These are phyloP conservation scores for Alternaria dauci DNA, from an alignment of 2,329 filamentous ascomycete genomes.

Conservation along the genomic window DNA sequence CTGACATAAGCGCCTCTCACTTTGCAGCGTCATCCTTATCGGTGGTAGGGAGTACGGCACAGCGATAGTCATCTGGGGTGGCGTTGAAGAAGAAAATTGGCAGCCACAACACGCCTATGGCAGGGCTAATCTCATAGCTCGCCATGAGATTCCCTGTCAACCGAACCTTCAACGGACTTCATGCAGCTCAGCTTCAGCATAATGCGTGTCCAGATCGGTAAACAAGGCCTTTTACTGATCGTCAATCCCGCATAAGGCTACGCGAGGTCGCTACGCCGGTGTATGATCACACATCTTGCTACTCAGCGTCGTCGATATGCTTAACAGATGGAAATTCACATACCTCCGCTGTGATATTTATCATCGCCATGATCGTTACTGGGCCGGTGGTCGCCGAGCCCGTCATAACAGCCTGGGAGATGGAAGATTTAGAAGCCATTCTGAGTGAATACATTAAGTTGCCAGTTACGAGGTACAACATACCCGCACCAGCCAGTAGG, in stretches of 20 bases:
- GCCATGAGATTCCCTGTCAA: neutral
- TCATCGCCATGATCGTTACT: neutral
- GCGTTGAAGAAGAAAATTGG: too few species aligned
- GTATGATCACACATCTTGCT: too few species aligned
- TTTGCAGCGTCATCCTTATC: too few species aligned
- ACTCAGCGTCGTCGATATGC: too few species aligned
- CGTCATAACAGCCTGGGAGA: neutral
- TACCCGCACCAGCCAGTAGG: neutral
- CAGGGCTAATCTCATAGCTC: fast-evolving
- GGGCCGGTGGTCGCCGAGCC: neutral
- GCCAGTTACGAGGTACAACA: neutral
- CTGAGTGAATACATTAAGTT: neutral
- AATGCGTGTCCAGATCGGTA: too few species aligned
- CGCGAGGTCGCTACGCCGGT: too few species aligned
- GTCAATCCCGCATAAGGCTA: too few species aligned
- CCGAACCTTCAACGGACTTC: neutral
- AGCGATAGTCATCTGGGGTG: too few species aligned
- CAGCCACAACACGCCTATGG: neutral
- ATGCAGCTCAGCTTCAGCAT: too few species aligned
- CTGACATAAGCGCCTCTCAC: neutral
- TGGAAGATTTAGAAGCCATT: neutral
- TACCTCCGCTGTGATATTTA: neutral
- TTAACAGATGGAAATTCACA: too few species aligned
- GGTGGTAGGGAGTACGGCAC: too few species aligned
- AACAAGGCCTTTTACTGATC: too few species aligned